Base-by-base conservation (phyloP, 129 eudicot genomes). In the Lonicera japonica region DNA sequence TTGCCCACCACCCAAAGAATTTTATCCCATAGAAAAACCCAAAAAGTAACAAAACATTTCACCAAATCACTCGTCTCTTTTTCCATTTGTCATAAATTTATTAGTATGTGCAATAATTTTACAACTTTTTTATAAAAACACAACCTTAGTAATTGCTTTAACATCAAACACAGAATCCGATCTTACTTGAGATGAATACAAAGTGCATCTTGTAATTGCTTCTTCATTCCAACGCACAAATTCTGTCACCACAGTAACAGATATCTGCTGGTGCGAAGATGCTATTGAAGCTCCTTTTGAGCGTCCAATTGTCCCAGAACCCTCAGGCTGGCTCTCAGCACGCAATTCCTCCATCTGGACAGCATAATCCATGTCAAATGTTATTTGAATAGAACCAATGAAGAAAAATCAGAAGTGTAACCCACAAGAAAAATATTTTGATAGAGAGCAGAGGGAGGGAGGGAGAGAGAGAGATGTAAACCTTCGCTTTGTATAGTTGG, bases 211-310 rank as follows among this genome's bases (percentile, higher is more conserved):
- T 10, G 96, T 78, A 25, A 92, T 71, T 67, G 99, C 99, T 81
- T 92, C 99, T 84, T 92, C 99, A 38, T 92, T 92, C 99, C 99
- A 92, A 36, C 96, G 95, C 17, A 88, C 95, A 76, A 92, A 92
- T 78, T 92, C 99, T 16, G 99, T 92, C 75, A 92, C 99, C 62
- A 83, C 96, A 50, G 96, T 88, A 72, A 92, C 99, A 57, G 99
- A 92, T 73, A 92, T 92, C 77, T 92, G 99, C 71, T 85, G 91
- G 65, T 75, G 85, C 53, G 88, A 82, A 66, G 95, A 87, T 64
- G 95, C 55, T 66, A 85, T 76, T 34, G 99, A 80, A 76, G 96
- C 92, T 39, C 99, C 99, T 72, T 80, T 92, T 17, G 96, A 76
- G 43, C 95, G 95, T 60, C 99, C 99, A 67, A 92, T 88, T 56